Conservation (phyloP, 495 filamentous ascomycete genomes). For the Penicillium alfredii region DNA sequence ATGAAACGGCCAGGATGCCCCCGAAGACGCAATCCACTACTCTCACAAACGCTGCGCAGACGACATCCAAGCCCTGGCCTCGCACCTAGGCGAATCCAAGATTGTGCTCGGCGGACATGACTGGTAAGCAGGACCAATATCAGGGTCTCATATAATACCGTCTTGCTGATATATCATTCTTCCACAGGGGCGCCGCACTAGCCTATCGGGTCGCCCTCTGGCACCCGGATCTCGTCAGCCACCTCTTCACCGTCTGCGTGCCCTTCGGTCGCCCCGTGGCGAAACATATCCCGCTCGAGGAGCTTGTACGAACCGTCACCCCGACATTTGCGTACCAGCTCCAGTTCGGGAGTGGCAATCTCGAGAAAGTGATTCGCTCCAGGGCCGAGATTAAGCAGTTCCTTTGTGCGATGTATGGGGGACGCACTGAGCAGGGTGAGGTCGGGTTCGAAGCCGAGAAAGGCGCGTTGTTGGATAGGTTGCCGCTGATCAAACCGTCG, state of each 20-base stretch:
- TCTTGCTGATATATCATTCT: background rate
- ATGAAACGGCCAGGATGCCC: slow-evolving; percentile 62
- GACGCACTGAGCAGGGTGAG: slow-evolving; percentile 47
- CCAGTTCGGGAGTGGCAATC: slow-evolving; percentile 59
- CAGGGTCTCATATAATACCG: background rate
- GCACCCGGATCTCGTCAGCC: slow-evolving; percentile 63
- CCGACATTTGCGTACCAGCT: slow-evolving; percentile 84
- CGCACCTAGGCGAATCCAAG: slow-evolving; percentile 47
- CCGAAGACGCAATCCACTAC: slow-evolving; percentile 52
- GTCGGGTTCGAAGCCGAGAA: slow-evolving; percentile 45
- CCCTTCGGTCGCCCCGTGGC: slow-evolving; percentile 54
- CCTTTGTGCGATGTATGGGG: slow-evolving; percentile 64
- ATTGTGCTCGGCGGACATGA: slow-evolving; percentile 82
- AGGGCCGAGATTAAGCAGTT: slow-evolving; percentile 59
- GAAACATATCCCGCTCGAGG: slow-evolving; percentile 44
- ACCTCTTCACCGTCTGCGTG: slow-evolving; percentile 74
- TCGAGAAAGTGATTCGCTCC: slow-evolving; percentile 53
- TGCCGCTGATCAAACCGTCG: slow-evolving; percentile 43
- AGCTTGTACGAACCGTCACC: slow-evolving; percentile 48
- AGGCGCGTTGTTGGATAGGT: slow-evolving; percentile 52
- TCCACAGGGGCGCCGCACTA: slow-evolving; percentile 48
- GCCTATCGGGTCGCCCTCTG: slow-evolving; percentile 61
- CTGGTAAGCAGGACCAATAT: slow-evolving; percentile 54
- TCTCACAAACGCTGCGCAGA: slow-evolving; percentile 61
- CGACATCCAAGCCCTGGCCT: slow-evolving; percentile 62